Evolutionary conservation across 2,329 filamentous ascomycete genomes (phyloP).

Genomic region (Leptoxyphium fumago): DNA sequence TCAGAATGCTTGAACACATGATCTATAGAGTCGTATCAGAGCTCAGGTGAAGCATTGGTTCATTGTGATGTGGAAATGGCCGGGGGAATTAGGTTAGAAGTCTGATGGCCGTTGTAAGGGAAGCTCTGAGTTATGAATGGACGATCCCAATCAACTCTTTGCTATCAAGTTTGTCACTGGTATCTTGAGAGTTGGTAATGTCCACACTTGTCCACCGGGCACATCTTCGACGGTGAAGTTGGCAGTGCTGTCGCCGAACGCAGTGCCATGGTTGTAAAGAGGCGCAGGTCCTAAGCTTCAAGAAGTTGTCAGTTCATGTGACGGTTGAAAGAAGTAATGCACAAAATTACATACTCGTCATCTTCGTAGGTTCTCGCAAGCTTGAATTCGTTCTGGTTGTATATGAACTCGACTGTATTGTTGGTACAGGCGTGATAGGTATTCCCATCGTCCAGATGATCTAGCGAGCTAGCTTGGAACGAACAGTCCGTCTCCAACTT

Average conservation of each 20-base stretch:
- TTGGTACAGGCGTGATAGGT: conserved; percentile 11
- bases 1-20: too few relatives aligned
- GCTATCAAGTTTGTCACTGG: conserved; percentile 5
- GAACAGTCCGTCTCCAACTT: conserved; percentile 12
- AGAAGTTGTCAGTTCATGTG: conserved; percentile 1
- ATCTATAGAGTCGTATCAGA: too few relatives aligned
- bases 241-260: conserved; percentile 6
- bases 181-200: conserved; percentile 6
- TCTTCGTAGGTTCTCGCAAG: conserved; percentile 11
- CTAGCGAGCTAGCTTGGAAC: conserved; percentile 2
- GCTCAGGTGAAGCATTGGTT: too few relatives aligned
- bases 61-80: too few relatives aligned
- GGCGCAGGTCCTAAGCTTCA: conserved; percentile 7
- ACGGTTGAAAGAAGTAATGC: not conserved
- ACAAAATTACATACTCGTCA: conserved; percentile 7
- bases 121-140: too few relatives aligned
- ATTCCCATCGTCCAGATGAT: conserved; percentile 3
- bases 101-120: too few relatives aligned
- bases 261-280: conserved; percentile 11
- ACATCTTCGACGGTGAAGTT: conserved; percentile 6
- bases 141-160: too few relatives aligned
- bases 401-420: conserved; percentile 11
- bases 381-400: conserved; percentile 5
- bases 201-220: conserved; percentile 5
- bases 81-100: too few relatives aligned